A percentile compares a stretch with the other conserved stretches of the same genome.
Conservation (phyloP, 768 basidiomycete genomes). For the Boletus sp. region DNA sequence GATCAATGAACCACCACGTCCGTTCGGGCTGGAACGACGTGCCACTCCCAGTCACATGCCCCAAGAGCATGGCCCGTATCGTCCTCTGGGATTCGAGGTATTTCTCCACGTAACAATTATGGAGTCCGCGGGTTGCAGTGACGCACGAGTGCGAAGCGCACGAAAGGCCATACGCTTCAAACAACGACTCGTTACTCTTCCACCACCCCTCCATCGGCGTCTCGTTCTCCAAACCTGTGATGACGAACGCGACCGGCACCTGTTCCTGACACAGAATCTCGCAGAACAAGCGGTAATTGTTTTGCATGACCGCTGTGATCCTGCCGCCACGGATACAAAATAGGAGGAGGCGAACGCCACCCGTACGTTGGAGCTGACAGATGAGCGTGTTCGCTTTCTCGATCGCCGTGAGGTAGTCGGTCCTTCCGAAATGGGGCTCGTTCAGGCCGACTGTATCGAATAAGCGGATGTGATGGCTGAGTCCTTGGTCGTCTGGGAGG, state of each 20-base stretch:
- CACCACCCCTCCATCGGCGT: conserved; percentile 35
- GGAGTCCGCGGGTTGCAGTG: conserved; percentile 33
- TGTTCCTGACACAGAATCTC: conserved; percentile 31
- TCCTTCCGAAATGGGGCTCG: conserved; percentile 20
- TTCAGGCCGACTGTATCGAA: conserved; percentile 37
- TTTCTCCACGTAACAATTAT: conserved; percentile 22
- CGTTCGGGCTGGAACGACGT: conserved; percentile 24
- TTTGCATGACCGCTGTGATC: conserved; percentile 29
- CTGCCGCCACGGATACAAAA: conserved; percentile 36
- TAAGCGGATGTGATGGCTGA: conserved; percentile 23
- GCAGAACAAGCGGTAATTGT: conserved; percentile 32
- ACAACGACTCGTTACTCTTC: conserved; percentile 31
- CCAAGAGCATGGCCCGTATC: conserved; percentile 23
- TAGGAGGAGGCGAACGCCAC: conserved; percentile 33
- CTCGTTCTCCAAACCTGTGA: conserved; percentile 35
- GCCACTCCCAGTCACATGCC: conserved; percentile 12
- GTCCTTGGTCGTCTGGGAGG: conserved; percentile 17
- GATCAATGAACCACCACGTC: conserved; percentile 23
- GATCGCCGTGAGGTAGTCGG: conserved; percentile 29
- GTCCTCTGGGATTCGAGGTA: conserved; percentile 34
- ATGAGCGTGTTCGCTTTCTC: conserved; percentile 37
- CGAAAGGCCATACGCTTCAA: conserved; percentile 24
- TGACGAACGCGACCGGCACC: conserved; percentile 32
- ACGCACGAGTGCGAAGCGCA: conserved; percentile 39
- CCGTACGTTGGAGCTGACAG: conserved; percentile 28